These are phyloP conservation scores for Pichia nanzhaoensis DNA, from an alignment of 805 yeast genomes.

Conservation along the genomic window DNA sequence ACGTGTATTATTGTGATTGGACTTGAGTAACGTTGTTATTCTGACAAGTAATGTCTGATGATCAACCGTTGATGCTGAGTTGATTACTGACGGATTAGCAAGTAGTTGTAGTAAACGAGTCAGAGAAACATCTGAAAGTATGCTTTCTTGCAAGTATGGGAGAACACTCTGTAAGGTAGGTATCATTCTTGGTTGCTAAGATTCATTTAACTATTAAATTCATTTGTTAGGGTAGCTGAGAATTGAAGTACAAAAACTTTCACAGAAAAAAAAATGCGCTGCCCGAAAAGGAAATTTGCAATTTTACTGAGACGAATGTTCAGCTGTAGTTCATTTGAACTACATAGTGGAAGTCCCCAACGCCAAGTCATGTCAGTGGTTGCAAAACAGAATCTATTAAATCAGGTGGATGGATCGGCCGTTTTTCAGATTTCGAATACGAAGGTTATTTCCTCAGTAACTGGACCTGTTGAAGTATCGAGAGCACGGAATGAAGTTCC, in stretches of 20 bases:
- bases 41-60: constrained; percentile 44
- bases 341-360: too few relatives aligned
- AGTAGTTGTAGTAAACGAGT: constrained; percentile 20
- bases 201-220: neutral
- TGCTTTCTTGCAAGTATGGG: constrained; percentile 24
- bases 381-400: constrained; percentile 28
- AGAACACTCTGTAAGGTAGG: constrained; percentile 20
- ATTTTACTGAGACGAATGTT: too few relatives aligned
- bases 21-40: constrained; percentile 36
- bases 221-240: neutral
- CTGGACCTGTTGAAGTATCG: constrained; percentile 82
- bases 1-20: constrained; percentile 38
- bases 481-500: constrained; percentile 80
- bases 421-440: constrained; percentile 44
- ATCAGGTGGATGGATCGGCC: constrained; percentile 78
- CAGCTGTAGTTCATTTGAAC: too few relatives aligned
- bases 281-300: too few relatives aligned
- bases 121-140: constrained; percentile 19
- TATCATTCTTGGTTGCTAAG: too few relatives aligned
- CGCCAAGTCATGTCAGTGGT: neutral
- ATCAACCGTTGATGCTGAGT: constrained; percentile 42
- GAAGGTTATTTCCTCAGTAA: constrained; percentile 64
- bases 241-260: too few relatives aligned
- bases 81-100: constrained; percentile 28
- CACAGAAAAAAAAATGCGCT: too few relatives aligned